Evolutionary conservation across 2,329 filamentous ascomycete genomes (phyloP).

Genomic region (Apiospora kogelbergensis): DNA sequence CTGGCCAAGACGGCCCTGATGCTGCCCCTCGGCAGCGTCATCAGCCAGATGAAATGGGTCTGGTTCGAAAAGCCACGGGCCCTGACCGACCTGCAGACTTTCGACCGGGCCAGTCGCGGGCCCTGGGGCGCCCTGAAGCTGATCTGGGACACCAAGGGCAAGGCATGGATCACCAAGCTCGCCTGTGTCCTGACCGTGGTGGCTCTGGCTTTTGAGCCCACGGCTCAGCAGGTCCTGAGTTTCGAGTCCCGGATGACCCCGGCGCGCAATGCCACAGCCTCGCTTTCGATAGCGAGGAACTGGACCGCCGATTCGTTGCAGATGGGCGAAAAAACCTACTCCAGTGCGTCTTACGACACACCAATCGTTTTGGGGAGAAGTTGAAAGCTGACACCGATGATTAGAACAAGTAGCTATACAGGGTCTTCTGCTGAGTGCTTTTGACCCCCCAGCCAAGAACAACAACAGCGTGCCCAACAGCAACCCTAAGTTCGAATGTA

Average conservation of each 20-base stretch:
- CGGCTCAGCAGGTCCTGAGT: conserved; percentile 18
- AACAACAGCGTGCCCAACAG: not conserved
- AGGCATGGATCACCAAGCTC: not conserved
- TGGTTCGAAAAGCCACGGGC: conserved; percentile 22
- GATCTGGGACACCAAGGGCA: not conserved
- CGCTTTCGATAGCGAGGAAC: not conserved
- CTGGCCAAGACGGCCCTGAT: conserved; percentile 30
- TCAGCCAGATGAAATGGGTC: conserved; percentile 38
- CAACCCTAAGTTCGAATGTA: not conserved
- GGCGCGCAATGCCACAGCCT: not conserved
- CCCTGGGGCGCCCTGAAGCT: conserved; percentile 22
- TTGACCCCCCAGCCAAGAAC: not conserved
- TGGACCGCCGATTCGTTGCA: conserved; percentile 2
- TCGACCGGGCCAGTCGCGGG: conserved; percentile 29
- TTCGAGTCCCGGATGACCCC: not conserved
- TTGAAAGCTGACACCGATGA: not conserved
- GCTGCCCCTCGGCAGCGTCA: conserved; percentile 28
- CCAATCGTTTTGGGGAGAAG: not conserved
- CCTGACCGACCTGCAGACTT: conserved; percentile 27
- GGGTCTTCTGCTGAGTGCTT: not conserved
- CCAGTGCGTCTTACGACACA: not conserved
- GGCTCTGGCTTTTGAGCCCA: conserved; percentile 17
- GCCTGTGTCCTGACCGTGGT: conserved; percentile 15
- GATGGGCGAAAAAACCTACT: not conserved
- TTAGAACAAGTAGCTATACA: not conserved